Conservation (phyloP, 2,329 filamentous ascomycete species). For the Fusarium dlaminii region DNA sequence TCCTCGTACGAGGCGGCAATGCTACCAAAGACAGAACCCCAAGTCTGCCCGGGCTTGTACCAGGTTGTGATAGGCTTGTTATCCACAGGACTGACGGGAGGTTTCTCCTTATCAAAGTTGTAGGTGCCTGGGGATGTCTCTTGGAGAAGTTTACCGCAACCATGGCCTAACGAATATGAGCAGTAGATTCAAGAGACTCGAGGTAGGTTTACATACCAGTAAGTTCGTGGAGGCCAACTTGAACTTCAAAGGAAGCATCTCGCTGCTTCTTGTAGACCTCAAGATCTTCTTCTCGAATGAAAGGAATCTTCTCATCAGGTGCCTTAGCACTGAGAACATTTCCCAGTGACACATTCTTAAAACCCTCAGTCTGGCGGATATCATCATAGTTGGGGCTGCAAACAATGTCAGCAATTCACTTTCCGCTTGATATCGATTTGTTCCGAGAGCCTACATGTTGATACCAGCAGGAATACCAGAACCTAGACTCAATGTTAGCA, state of each 20-base stretch:
- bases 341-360: constrained; percentile 93
- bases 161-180: constrained; percentile 68
- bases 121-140: constrained; percentile 83
- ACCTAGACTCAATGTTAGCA: constrained; percentile 45
- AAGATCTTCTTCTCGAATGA: constrained; percentile 82
- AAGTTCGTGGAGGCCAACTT: constrained; percentile 94
- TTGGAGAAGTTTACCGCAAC: constrained; percentile 92
- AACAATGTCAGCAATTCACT: constrained; percentile 15
- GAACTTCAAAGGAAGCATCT: constrained; percentile 90
- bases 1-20: constrained; percentile 92
- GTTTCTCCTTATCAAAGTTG: constrained; percentile 88
- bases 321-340: constrained; percentile 93
- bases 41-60: constrained; percentile 96
- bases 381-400: constrained; percentile 73
- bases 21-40: constrained; percentile 90
- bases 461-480: constrained; percentile 75
- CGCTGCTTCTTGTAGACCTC: constrained; percentile 83
- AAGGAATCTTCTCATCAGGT: constrained; percentile 90
- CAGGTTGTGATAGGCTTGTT: constrained; percentile 79
- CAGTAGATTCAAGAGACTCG: background rate
- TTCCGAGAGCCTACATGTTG: constrained; percentile 59
- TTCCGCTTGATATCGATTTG: background rate
- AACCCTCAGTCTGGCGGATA: constrained; percentile 83
- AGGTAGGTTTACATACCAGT: constrained; percentile 51
- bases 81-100: constrained; percentile 82